Percentiles rank a stretch among this genome's conserved stretches.
These are phyloP conservation scores for Aureobasidium sp. DNA, from an alignment of 2,329 filamentous ascomycete species.

Conservation along the genomic window DNA sequence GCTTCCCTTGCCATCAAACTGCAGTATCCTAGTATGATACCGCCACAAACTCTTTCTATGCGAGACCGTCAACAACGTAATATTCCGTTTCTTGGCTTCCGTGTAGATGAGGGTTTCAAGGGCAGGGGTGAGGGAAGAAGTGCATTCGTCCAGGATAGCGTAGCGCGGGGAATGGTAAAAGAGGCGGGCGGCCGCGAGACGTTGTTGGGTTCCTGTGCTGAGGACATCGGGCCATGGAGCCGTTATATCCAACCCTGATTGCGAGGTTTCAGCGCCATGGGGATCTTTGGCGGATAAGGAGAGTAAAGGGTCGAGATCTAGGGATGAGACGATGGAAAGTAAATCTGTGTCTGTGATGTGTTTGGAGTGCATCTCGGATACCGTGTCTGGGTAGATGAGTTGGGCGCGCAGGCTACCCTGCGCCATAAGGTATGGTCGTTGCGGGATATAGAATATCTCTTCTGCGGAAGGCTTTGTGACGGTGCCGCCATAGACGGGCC, in stretches of 20 bases:
- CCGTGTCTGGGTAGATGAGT: slow-evolving; percentile 88
- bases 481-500: slow-evolving; percentile 93
- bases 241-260: slow-evolving; percentile 74
- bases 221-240: slow-evolving; percentile 91
- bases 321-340: slow-evolving; percentile 63
- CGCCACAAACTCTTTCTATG: slow-evolving; percentile 91
- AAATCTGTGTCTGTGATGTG: slow-evolving; percentile 78
- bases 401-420: slow-evolving; percentile 90
- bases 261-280: neutral
- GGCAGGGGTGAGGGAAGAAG: slow-evolving; percentile 87
- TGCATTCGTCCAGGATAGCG: slow-evolving; percentile 96
- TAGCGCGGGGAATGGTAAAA: slow-evolving; percentile 93
- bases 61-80: slow-evolving; percentile 94
- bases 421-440: slow-evolving; percentile 86
- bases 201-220: slow-evolving; percentile 86
- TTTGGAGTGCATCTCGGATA: slow-evolving; percentile 80
- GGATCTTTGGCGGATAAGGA: slow-evolving; percentile 2
- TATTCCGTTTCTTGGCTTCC: slow-evolving; percentile 81
- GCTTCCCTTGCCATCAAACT: slow-evolving; percentile 91
- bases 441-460: slow-evolving; percentile 97
- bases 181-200: slow-evolving; percentile 89
- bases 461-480: slow-evolving; percentile 87
- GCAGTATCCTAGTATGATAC: slow-evolving; percentile 88
- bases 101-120: slow-evolving; percentile 97
- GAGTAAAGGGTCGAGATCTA: slow-evolving; percentile 78